A percentile compares a stretch with the other conserved stretches of the same genome.
phyloP scores from a whole-genome alignment of 805 yeast species.

The Kodamaea fukazawae region DNA sequence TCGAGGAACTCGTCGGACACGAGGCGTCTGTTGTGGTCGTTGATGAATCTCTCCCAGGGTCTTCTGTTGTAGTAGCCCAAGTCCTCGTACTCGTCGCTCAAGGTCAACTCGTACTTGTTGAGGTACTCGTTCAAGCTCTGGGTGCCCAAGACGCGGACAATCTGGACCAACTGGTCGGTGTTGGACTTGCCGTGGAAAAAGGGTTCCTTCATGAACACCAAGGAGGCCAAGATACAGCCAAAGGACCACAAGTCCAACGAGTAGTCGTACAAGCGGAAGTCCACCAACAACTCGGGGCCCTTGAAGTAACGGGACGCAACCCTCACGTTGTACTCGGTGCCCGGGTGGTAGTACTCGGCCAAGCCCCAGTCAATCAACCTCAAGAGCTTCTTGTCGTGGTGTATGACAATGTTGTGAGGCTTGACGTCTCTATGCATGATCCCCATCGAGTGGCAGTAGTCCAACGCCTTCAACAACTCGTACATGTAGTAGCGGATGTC shows the following conservation, averaged over 20 bases:
- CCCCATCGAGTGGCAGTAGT: constrained; percentile 89
- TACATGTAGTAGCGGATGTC: constrained; percentile 84
- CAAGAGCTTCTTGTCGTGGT: constrained; percentile 58
- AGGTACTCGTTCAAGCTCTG: constrained; percentile 67
- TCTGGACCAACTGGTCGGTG: constrained; percentile 87
- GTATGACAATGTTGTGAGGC: constrained; percentile 93
- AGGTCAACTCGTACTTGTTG: constrained; percentile 62
- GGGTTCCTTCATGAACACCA: constrained; percentile 86
- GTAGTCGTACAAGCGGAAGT: constrained; percentile 81
- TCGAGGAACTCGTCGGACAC: constrained; percentile 60
- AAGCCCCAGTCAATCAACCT: constrained; percentile 93
- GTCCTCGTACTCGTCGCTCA: constrained; percentile 78
- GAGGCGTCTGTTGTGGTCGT: constrained; percentile 49
- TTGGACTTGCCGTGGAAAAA: constrained; percentile 90
- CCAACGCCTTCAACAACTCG: constrained; percentile 78
- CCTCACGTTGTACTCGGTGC: constrained; percentile 84
- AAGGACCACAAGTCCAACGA: constrained; percentile 87
- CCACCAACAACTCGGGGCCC: constrained; percentile 87
- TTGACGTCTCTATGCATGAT: constrained; percentile 94
- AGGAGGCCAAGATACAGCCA: constrained; percentile 89
- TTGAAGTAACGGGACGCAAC: constrained; percentile 91
- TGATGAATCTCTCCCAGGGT: constrained; percentile 65
- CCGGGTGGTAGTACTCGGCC: constrained; percentile 89
- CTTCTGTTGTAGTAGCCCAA: constrained; percentile 64
- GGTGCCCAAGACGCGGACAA: constrained; percentile 84